These are phyloP conservation scores for Cenchrus purpureus DNA, from an alignment of 176 grass and related monocot genomes.

Conservation along the genomic window DNA sequence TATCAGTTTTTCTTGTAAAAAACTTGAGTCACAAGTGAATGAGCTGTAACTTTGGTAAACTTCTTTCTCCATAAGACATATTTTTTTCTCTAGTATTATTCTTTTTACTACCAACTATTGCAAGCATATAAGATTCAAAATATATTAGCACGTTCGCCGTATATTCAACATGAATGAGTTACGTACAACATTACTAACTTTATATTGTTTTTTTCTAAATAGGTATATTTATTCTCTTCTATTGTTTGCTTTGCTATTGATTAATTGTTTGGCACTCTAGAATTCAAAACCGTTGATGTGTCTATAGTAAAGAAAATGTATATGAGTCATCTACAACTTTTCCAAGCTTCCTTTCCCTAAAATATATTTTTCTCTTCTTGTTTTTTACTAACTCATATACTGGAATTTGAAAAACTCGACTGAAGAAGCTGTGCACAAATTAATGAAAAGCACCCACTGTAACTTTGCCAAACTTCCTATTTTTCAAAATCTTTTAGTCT, in stretches of 20 bases:
- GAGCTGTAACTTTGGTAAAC: no score
- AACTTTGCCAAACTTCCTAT: neutral
- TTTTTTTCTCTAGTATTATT: no score
- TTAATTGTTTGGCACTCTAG: fast-evolving
- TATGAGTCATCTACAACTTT: neutral
- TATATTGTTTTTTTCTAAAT: neutral
- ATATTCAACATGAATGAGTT: neutral
- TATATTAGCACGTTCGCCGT: no score
- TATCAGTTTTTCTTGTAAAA: no score
- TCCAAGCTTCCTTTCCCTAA: neutral
- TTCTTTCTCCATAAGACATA: no score
- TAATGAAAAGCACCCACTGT: neutral
- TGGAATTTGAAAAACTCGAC: no score
- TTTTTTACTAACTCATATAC: neutral
- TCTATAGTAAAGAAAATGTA: no score
- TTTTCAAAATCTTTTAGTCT: no score
- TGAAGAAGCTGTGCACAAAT: neutral
- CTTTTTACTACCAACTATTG: no score
- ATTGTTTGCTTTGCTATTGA: neutral
- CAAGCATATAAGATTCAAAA: no score
- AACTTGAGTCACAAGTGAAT: no score
- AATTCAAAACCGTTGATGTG: no score
- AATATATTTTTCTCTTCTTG: neutral
- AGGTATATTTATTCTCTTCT: neutral
- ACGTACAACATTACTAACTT: neutral